phyloP scores from a whole-genome alignment of 805 yeast species.

The Metschnikowia dekortorum region DNA sequence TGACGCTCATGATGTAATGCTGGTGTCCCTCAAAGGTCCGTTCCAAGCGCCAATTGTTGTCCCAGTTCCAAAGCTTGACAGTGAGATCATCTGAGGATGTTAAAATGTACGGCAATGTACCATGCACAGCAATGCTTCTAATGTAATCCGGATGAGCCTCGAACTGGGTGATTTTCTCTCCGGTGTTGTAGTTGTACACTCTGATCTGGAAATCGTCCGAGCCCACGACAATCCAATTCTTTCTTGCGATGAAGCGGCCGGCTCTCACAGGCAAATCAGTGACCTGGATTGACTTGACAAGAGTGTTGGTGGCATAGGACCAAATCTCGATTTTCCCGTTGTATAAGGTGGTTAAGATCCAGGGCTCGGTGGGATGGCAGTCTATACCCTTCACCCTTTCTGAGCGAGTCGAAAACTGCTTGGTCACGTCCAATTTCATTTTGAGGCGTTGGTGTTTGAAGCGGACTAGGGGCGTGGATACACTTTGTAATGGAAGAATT shows the following conservation, averaged over 20 bases:
- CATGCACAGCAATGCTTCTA: conserved; percentile 90
- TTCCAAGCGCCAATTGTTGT: conserved; percentile 81
- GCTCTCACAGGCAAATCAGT: conserved; percentile 96
- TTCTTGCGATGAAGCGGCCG: conserved; percentile 90
- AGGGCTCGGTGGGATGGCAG: conserved; percentile 96
- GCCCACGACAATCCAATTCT: conserved; percentile 96
- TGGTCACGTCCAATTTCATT: conserved; percentile 50
- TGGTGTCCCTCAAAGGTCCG: conserved; percentile 94
- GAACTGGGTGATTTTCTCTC: conserved; percentile 89
- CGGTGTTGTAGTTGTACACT: conserved; percentile 91
- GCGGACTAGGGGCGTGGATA: conserved; percentile 1
- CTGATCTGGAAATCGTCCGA: conserved; percentile 93
- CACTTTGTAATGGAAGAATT: conserved; percentile 6
- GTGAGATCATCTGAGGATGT: conserved; percentile 91
- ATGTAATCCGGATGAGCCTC: conserved; percentile 98
- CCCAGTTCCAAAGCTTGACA: conserved; percentile 97
- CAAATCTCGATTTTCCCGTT: conserved; percentile 90
- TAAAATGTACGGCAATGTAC: conserved; percentile 82
- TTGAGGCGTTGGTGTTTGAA: conserved; percentile 3
- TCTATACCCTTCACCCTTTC: conserved; percentile 98
- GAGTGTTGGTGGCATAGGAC: conserved; percentile 82
- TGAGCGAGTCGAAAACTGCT: conserved; percentile 83
- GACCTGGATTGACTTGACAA: conserved; percentile 87
- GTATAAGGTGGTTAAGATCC: conserved; percentile 89
- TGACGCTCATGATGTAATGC: conserved; percentile 91